Evolutionary conservation across 306 rosid species (phyloP).

Genomic region (Prunus dulcis): DNA sequence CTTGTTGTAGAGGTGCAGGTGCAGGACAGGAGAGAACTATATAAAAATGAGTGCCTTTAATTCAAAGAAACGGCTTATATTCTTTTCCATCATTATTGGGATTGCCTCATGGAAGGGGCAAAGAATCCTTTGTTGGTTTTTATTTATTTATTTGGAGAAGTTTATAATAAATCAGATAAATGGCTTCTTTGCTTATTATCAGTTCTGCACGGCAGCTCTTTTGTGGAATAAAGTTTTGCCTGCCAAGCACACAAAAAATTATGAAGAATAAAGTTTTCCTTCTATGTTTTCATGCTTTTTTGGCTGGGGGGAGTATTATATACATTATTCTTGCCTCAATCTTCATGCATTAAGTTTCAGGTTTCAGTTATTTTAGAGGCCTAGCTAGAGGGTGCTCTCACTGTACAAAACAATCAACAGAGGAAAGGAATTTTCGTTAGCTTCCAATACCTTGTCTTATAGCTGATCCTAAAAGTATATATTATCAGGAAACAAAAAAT

Average conservation of each 20-base stretch:
- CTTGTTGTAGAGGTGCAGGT: conserved; percentile 4
- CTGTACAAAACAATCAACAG: too few relatives aligned
- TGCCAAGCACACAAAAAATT: conserved; percentile 7
- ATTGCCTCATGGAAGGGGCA: conserved; percentile 38
- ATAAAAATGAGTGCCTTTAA: conserved; percentile 34
- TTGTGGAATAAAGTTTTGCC: conserved; percentile 17
- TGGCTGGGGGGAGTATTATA: not conserved
- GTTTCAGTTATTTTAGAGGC: not conserved
- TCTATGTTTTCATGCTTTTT: not conserved
- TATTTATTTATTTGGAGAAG: not conserved
- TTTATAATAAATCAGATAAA: not conserved
- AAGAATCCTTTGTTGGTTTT: conserved; percentile 35
- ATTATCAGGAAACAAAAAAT: too few relatives aligned
- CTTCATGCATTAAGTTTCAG: not conserved
- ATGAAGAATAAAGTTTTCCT: conserved; percentile 5
- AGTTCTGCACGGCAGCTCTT: not conserved
- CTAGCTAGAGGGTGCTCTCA: too few relatives aligned
- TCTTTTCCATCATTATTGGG: conserved; percentile 44
- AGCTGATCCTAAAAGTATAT: too few relatives aligned
- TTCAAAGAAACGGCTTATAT: conserved; percentile 47
- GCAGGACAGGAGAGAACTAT: not conserved
- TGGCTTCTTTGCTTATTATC: not conserved
- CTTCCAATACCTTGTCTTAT: too few relatives aligned
- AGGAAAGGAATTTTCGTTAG: too few relatives aligned
- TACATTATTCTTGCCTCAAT: too few relatives aligned